phyloP scores from a whole-genome alignment of 768 basidiomycete species.

The Coprinopsis sp. region DNA sequence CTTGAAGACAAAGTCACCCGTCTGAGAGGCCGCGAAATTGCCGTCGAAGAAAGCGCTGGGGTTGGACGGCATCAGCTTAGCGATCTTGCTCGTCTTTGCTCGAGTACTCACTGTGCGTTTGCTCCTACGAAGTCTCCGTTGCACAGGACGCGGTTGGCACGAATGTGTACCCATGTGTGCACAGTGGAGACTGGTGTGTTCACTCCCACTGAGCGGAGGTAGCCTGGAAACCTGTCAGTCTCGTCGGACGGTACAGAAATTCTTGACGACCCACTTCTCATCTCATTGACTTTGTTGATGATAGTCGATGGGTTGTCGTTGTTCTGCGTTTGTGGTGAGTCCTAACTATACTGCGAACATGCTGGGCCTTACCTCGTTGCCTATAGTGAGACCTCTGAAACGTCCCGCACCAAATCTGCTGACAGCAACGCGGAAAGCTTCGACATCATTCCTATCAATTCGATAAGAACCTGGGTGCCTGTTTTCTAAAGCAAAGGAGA shows the following conservation, averaged over 20 bases:
- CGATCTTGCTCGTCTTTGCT: neutral
- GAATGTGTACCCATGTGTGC: constrained; percentile 33
- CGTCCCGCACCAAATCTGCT: constrained; percentile 26
- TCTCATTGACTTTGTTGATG: constrained; percentile 32
- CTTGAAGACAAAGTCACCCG: constrained; percentile 36
- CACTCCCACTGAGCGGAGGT: constrained; percentile 29
- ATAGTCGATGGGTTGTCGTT: constrained; percentile 28
- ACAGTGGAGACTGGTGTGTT: constrained; percentile 33
- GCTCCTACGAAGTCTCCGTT: constrained; percentile 35
- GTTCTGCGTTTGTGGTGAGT: constrained; percentile 15
- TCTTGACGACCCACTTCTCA: constrained; percentile 23
- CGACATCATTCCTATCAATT: constrained; percentile 28
- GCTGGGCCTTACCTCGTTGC: constrained; percentile 28
- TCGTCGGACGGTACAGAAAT: neutral
- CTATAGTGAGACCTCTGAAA: constrained; percentile 32
- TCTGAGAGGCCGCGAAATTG: constrained; percentile 23
- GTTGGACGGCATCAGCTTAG: neutral
- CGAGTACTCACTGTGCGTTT: constrained; percentile 31
- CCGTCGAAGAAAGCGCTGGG: constrained; percentile 34
- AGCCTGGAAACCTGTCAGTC: constrained; percentile 17
- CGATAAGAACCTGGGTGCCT: neutral
- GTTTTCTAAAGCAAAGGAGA: neutral
- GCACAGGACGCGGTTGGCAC: constrained; percentile 26
- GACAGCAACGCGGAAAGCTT: constrained; percentile 29
- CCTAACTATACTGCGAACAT: neutral